Percentiles rank a stretch among this genome's conserved stretches.
These are phyloP conservation scores for Tolypocladium nubicola DNA, from an alignment of 2,329 filamentous ascomycete genomes.

Conservation along the genomic window DNA sequence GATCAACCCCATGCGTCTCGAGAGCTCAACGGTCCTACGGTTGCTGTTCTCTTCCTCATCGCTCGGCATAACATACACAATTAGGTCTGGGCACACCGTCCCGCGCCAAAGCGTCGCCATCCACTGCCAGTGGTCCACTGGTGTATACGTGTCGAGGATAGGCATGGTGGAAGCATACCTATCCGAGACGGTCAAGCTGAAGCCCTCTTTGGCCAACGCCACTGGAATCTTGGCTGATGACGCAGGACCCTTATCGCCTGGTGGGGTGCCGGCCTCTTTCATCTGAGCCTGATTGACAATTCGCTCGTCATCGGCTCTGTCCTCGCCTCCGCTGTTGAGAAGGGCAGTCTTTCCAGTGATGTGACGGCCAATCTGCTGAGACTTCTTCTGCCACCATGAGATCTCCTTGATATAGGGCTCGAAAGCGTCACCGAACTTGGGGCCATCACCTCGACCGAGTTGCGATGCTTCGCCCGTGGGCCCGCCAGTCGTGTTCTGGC, in stretches of 20 bases:
- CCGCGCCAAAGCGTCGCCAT: conserved; percentile 90
- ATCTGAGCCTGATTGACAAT: not conserved
- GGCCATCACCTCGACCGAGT: not conserved
- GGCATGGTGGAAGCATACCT: conserved; percentile 62
- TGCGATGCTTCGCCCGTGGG: conserved; percentile 8
- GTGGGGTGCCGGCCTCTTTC: conserved; percentile 2
- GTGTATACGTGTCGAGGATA: conserved; percentile 66
- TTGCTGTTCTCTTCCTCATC: conserved; percentile 23
- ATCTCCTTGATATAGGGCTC: conserved; percentile 57
- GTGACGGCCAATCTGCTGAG: conserved; percentile 54
- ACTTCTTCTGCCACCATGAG: conserved; percentile 59
- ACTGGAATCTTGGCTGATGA: conserved; percentile 43
- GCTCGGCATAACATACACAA: conserved; percentile 50
- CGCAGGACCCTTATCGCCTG: conserved; percentile 2
- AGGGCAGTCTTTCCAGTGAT: conserved; percentile 20
- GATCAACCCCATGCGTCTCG: conserved; percentile 39
- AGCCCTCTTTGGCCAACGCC: conserved; percentile 65
- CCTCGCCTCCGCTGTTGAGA: not conserved
- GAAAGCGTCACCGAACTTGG: conserved; percentile 29
- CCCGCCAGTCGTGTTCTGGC: conserved; percentile 4
- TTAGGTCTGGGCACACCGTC: conserved; percentile 70
- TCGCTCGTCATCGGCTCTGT: conserved; percentile 2
- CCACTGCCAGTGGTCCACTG: conserved; percentile 96
- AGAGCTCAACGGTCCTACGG: conserved; percentile 44
- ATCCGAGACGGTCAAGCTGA: conserved; percentile 71